Percentiles rank a stretch among this genome's conserved stretches.
Conservation (phyloP, 768 basidiomycete species). For the Termitomyces sp. region DNA sequence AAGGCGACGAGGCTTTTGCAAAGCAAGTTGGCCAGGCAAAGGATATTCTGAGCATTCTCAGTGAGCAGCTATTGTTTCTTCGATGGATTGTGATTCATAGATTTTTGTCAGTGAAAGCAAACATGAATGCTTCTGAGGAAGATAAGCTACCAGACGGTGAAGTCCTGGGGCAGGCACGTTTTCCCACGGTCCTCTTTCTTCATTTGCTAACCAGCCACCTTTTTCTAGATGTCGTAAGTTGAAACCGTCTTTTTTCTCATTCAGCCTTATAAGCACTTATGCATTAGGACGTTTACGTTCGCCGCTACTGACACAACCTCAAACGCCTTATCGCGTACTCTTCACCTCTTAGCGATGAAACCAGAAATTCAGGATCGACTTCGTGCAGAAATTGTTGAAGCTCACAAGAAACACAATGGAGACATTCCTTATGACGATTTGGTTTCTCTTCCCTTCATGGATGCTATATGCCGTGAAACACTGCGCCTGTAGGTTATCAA, state of each 20-base stretch:
- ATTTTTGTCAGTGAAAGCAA: constrained; percentile 8
- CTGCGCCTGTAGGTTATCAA: constrained; percentile 20
- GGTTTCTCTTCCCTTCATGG: constrained; percentile 19
- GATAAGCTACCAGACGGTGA: constrained; percentile 22
- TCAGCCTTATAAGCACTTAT: background rate
- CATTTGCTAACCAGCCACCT: background rate
- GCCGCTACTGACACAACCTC: constrained; percentile 33
- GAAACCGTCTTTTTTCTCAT: background rate
- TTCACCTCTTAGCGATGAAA: constrained; percentile 22
- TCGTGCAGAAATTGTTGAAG: constrained; percentile 34
- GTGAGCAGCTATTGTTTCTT: background rate
- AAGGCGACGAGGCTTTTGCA: constrained; percentile 12
- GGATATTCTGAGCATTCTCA: constrained; percentile 17
- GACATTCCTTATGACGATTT: constrained; percentile 18
- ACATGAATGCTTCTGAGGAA: constrained; percentile 8
- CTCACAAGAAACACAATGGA: constrained; percentile 10
- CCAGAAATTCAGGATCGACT: constrained; percentile 21
- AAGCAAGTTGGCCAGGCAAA: constrained; percentile 7
- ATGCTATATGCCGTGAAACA: constrained; percentile 19
- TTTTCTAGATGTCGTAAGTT: constrained; percentile 14
- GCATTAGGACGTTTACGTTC: constrained; percentile 23
- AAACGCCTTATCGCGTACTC: constrained; percentile 23
- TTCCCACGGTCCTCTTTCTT: background rate
- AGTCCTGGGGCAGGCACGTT: constrained; percentile 22
- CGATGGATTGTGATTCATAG: background rate